Evolutionary conservation across 208 protist species (phyloP), one percentile per base, ranked within the genome.

Genomic region (Acanthamoeba polyphaga): DNA sequence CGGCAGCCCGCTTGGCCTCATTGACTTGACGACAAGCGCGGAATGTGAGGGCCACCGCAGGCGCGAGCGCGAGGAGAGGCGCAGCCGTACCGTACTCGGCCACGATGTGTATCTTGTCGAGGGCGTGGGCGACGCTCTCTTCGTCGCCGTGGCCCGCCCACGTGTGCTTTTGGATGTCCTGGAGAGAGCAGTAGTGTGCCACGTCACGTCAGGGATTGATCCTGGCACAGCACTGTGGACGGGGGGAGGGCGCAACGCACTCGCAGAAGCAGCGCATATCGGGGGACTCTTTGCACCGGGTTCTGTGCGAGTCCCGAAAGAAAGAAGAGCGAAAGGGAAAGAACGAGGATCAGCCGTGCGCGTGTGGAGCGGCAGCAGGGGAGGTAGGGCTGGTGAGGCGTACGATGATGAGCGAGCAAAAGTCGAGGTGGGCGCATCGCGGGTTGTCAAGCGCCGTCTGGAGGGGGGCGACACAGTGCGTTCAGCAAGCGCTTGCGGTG

Each of bases 91-190:
- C 72, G 6, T 80, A 80, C 38, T 80, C 72, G 29, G 72, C 72
- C 19, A 80, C 72, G 22, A 80, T 80, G 29, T 80, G 72, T 8
- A 80, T 80, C 38, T 80, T 80, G 72, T 80, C 72, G 17, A 80
- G 32, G 29, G 72, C 72, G 38, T 80, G 72, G 5, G 72, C 72
- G 29, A 80, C 38, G 38, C 38, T 80, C 72, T 80, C 72, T 29
- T 80, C 72, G 72, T 80, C 72, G 29, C 32, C 72, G 22, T 80
- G 72, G 12, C 72, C 72, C 34, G 72, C 29, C 72, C 72, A 80
- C 34, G 72, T 80, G 34, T 80, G 72, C 72, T 80, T 80, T 49
- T 51, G 72, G 34, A 80, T 51, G 72, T 80, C 72, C 72, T 80
- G 72, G 3, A 43, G n/a, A 49, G 19, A 10, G 12, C 27, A 68